Evolutionary conservation across 2,329 filamentous ascomycete species (phyloP), one percentile per base, ranked within the genome.

Genomic region (Sporothrix luriei): DNA sequence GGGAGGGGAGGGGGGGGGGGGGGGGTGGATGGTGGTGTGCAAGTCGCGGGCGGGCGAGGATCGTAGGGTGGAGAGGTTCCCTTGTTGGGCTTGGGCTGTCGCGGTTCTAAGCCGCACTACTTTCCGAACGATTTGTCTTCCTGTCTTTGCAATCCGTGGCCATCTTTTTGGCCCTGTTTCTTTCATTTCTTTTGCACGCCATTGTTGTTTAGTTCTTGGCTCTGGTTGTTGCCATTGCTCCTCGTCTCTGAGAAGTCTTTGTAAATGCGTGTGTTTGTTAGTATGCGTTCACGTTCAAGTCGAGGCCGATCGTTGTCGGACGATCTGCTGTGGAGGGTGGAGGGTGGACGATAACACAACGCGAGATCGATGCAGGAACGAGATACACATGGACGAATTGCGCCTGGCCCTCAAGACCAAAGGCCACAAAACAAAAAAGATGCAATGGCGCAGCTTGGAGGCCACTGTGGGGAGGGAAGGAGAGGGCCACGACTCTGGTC

Each of bases 321-420:
- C 24, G 68, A 69, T 70, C 69, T 66, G 46, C 64, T 49, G 33
- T 40, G 43, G 59, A 70, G 29, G 29, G 29, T 29, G 33, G 33
- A 33, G 46, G 33, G 62, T 51, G 64, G 57, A 62, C 38, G 57
- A 46, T 24, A 46, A 62, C 21, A 65, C 52, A 62, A 73, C 40
- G 69, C 65, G 52, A 74, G 71, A 70, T 72, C 70, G 66, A 73
- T 73, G 73, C 71, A 74, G 69, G 72, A 70, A 73, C 71, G 68
- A 57, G 59, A 62, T 55, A 62, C 46, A 68, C 71, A 67, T 38
- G 52, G 43, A 48, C 16, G 38, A 62, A 62, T 38, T 4, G 16
- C 13, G 40, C 5, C 33, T 21, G 16, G 21, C 40, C 21, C 16
- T 11, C 24, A 64, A 49, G 6, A 49, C 16, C 2, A 52, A 9